Base-by-base conservation (phyloP, 78 protist species). In the Speleostelium caveatum region DNA sequence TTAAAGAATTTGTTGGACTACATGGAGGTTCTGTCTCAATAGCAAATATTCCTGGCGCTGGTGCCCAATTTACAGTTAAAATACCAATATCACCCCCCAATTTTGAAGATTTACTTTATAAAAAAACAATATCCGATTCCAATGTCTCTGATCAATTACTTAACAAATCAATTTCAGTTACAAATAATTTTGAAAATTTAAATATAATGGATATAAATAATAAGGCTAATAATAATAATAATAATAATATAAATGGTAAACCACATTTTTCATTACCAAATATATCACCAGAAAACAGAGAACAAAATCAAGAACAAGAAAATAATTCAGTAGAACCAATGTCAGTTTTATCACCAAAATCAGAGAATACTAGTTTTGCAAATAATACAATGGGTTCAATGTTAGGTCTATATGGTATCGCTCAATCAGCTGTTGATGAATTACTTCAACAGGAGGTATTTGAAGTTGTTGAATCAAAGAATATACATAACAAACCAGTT, bases 1-100 rank as follows among this genome's bases (percentile, higher is more conserved):
- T 78, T 24, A 77, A 75, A n/a, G 95, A 91, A 24, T 75, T 91
- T 77, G 87, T 91, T 6, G 35, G 62, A 1, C 75, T 91, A 14
- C 95, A 91, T 69, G 55, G 55, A 32, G 95, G 95, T 19, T 45
- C 45, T 0, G 83, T 91, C 53, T 17, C 60, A 6, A 56, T 80
- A n/a, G 26, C 62, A 12, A 35, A 36, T 30, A 32, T 45, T 24
- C 41, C 73, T 17, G 63, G 56, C 14, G 33, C 63, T 21, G 89
- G 89, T 68, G 65, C 78, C 2, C 56, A 66, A 49, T 80, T 80
- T 24, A 41, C 77, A 5, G 35, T 80, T 6, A 49, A 35, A 24
- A 39, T 80, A 30, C 89, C 89, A 53, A 26, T 80, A 24, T 36
- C 77, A 1, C 89, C 89, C 10, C 53, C 53, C 6, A 45, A 45